A percentile compares a stretch with the other conserved stretches of the same genome.
Conservation (phyloP, 2,329 filamentous ascomycete species). For the Geosmithia flava region DNA sequence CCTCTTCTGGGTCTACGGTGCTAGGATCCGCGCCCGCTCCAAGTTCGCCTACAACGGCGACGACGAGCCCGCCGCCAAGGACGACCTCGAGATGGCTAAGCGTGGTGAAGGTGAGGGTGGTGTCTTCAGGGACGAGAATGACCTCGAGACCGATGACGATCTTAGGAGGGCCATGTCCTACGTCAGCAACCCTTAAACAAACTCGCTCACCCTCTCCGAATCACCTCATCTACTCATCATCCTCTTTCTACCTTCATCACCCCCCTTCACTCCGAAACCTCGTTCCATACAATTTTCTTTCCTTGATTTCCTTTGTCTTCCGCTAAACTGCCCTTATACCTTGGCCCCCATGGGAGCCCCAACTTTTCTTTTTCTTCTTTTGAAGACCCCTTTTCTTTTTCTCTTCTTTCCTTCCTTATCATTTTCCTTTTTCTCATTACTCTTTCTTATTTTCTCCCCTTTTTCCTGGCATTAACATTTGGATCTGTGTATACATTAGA, state of each 20-base stretch:
- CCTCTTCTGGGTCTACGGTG: conserved; percentile 69
- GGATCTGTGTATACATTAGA: background rate
- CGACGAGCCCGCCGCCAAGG: conserved; percentile 24
- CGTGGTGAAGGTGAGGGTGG: conserved; percentile 6
- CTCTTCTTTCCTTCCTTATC: background rate
- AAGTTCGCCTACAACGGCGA: conserved; percentile 62
- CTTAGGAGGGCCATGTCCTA: conserved; percentile 30
- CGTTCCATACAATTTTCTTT: background rate
- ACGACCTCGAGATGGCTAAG: conserved; percentile 23
- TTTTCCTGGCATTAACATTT: background rate
- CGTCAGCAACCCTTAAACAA: conserved; percentile 28
- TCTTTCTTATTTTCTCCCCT: background rate
- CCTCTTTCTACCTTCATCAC: background rate
- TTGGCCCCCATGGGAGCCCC: background rate
- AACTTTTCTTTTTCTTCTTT: no score
- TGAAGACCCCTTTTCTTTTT: background rate
- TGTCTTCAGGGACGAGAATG: conserved; percentile 14
- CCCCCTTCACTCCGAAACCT: background rate
- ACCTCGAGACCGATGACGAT: conserved; percentile 20
- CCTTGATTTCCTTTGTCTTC: background rate
- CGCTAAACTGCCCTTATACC: background rate
- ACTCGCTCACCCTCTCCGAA: no score
- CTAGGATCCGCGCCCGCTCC: conserved; percentile 52
- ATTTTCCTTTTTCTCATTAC: background rate
- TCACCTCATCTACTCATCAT: background rate